Evolutionary conservation across 2,329 filamentous ascomycete species (phyloP).

Genomic region (Orbilia javanica): DNA sequence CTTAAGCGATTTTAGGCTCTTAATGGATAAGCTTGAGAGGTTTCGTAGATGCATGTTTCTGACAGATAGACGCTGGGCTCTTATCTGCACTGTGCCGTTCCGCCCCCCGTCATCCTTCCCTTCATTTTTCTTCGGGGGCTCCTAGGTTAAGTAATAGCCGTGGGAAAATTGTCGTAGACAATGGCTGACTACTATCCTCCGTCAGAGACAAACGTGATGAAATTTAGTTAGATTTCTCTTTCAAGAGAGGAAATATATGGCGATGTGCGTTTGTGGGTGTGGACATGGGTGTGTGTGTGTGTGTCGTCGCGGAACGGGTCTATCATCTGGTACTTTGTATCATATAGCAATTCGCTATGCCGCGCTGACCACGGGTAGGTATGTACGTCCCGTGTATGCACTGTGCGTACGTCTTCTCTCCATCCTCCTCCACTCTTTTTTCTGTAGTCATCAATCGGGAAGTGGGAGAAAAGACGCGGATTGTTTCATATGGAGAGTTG

Average conservation of each 20-base stretch:
- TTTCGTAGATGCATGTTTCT: slow-evolving; percentile 41
- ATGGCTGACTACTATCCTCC: slow-evolving; percentile 6
- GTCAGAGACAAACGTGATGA: neutral
- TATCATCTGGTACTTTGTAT: slow-evolving; percentile 17
- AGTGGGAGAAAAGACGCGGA: slow-evolving; percentile 5
- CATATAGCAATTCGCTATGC: slow-evolving; percentile 4
- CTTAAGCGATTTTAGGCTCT: neutral
- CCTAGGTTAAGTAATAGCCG: slow-evolving; percentile 7
- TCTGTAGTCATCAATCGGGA: neutral
- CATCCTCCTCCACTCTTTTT: neutral
- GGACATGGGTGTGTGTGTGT: neutral
- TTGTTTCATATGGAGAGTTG: slow-evolving; percentile 22
- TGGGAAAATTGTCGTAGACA: neutral
- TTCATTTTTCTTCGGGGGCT: neutral
- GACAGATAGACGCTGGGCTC: slow-evolving; percentile 30
- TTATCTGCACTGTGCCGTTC: slow-evolving; percentile 38
- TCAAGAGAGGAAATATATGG: slow-evolving; percentile 4
- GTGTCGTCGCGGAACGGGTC: slow-evolving; percentile 8
- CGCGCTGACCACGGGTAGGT: slow-evolving; percentile 8
- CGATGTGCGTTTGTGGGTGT: neutral
- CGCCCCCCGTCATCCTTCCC: slow-evolving; percentile 5
- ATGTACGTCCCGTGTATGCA: neutral
- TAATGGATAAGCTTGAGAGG: slow-evolving; percentile 34
- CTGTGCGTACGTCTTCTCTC: neutral
- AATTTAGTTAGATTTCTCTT: neutral